phyloP scores from a whole-genome alignment of 225 moss, liverwort and hornwort species.

The Polytrichum commune region DNA sequence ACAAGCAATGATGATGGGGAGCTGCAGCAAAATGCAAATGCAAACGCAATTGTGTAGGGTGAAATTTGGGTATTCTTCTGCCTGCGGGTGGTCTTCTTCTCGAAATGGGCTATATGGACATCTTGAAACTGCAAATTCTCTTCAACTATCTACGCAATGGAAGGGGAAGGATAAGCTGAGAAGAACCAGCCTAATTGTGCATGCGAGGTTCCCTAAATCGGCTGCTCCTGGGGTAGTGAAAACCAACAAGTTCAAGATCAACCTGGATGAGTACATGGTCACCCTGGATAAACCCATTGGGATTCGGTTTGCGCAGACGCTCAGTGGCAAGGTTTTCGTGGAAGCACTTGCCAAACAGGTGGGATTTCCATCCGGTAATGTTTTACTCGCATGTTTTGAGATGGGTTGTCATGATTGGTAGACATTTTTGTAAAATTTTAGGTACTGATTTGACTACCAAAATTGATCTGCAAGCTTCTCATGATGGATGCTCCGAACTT shows the following conservation, averaged over 20 bases:
- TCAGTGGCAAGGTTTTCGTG: constrained; percentile 74
- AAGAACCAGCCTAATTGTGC: constrained; percentile 12
- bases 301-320: constrained; percentile 78
- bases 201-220: constrained; percentile 26
- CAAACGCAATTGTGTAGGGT: no score
- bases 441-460: not conserved
- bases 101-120: no score
- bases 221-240: constrained; percentile 55
- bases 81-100: no score
- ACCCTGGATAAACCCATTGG: constrained; percentile 80
- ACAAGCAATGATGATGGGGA: no score
- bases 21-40: no score
- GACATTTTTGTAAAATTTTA: not conserved
- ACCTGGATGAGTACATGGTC: constrained; percentile 85
- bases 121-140: no score
- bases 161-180: not conserved
- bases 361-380: not conserved
- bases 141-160: not conserved
- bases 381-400: not conserved
- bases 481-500: not conserved
- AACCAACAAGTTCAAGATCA: constrained; percentile 44
- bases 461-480: not conserved
- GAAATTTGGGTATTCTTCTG: no score
- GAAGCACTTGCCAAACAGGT: constrained; percentile 84
- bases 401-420: not conserved